Conservation (phyloP, 202 grass and related monocot species). For the Hordeum pubiflorum region DNA sequence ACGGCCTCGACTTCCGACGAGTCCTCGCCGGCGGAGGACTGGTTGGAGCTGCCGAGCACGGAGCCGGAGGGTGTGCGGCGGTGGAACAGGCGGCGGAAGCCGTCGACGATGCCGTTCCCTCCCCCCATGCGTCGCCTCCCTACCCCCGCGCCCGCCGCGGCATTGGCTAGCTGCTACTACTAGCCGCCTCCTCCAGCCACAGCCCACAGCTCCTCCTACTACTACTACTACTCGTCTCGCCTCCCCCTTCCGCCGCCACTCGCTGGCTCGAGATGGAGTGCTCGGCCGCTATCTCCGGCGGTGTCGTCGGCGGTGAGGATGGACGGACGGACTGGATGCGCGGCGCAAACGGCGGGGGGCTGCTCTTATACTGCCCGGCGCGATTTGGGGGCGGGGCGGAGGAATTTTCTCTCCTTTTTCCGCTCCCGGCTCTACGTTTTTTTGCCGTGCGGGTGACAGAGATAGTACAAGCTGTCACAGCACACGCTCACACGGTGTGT, state of each 20-base stretch:
- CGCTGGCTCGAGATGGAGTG: not conserved
- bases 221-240: not conserved
- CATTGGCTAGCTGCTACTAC: conserved; percentile 28
- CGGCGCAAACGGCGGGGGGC: not conserved
- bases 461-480: not conserved
- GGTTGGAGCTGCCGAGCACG: conserved; percentile 22
- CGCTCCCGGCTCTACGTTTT: not conserved
- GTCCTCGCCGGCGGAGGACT: conserved; percentile 32
- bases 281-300: not conserved
- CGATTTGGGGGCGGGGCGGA: not conserved
- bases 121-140: conserved; percentile 46
- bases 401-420: not conserved
- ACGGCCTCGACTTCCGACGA: conserved; percentile 37
- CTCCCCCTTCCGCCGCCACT: not conserved
- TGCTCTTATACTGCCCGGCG: not conserved
- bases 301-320: not conserved
- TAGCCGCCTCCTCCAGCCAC: not conserved
- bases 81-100: conserved; percentile 89
- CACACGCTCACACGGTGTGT: not conserved
- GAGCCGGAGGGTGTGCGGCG: conserved; percentile 40
- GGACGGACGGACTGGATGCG: not conserved
- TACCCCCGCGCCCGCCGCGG: conserved; percentile 20
- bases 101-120: conserved; percentile 55
- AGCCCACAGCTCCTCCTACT: not conserved
- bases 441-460: not conserved